Evolutionary conservation across 2,329 filamentous ascomycete genomes (phyloP).

Genomic region (Zasmidium angulare): DNA sequence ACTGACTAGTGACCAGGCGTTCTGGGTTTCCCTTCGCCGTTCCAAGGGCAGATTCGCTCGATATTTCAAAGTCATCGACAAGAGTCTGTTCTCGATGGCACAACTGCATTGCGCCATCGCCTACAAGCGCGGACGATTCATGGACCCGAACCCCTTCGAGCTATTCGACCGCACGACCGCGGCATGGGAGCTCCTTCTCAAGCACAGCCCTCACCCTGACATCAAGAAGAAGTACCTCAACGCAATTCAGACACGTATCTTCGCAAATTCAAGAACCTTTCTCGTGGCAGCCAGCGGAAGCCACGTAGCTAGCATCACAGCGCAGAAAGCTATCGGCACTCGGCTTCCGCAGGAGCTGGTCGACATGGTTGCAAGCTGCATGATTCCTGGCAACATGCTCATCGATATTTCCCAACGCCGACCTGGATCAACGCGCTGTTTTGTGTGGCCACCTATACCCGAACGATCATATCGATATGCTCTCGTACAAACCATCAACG

Average conservation of each 20-base stretch:
- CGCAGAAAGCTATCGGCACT: not conserved
- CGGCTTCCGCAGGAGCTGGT: slow-evolving; percentile 2
- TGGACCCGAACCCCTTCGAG: not conserved
- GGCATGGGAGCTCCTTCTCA: not conserved
- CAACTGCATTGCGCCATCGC: not conserved
- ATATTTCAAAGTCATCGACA: not conserved
- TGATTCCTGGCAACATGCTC: no score
- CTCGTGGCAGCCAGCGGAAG: not conserved
- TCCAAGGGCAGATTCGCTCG: not conserved
- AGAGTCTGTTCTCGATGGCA: not conserved
- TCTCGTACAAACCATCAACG: no score
- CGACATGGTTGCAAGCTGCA: not conserved
- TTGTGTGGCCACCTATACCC: no score
- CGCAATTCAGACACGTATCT: not conserved
- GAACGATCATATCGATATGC: no score
- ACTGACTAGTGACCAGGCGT: not conserved
- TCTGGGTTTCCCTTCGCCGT: not conserved
- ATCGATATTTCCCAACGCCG: no score
- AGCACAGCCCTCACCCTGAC: not conserved
- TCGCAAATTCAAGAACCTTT: not conserved
- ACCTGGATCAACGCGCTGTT: no score
- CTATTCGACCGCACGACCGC: not conserved
- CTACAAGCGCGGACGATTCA: not conserved
- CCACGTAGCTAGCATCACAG: not conserved
- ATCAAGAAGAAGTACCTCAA: not conserved